Percentiles rank a stretch among this genome's conserved stretches.
These are phyloP conservation scores for Auricularia cornea DNA, from an alignment of 768 basidiomycete species.

Conservation along the genomic window DNA sequence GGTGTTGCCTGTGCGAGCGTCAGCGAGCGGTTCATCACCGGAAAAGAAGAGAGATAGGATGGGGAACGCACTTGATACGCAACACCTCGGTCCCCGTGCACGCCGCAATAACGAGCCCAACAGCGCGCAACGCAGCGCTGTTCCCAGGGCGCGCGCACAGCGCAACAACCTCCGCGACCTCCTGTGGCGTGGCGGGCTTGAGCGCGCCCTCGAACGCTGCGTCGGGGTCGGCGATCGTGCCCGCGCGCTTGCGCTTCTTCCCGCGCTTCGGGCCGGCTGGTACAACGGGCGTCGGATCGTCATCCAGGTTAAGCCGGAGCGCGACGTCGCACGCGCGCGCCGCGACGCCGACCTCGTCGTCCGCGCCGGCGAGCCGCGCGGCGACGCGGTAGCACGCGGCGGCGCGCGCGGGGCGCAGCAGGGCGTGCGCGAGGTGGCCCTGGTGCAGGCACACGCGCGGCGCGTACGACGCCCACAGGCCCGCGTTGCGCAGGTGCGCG, in stretches of 20 bases:
- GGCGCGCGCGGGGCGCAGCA: slow-evolving; percentile 46
- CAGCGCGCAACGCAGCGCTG: slow-evolving; percentile 46
- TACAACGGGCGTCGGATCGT: slow-evolving; percentile 6
- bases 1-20: slow-evolving; percentile 36
- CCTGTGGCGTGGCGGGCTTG: slow-evolving; percentile 13
- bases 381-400: slow-evolving; percentile 56
- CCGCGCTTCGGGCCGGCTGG: not conserved
- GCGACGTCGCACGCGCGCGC: slow-evolving; percentile 46
- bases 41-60: slow-evolving; percentile 5
- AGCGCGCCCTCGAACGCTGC: slow-evolving; percentile 16
- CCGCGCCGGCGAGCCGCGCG: slow-evolving; percentile 32
- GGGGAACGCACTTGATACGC: slow-evolving; percentile 46
- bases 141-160: slow-evolving; percentile 34
- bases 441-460: slow-evolving; percentile 59
- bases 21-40: slow-evolving; percentile 14
- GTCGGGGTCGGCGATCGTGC: slow-evolving; percentile 12
- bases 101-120: slow-evolving; percentile 48
- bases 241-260: not conserved
- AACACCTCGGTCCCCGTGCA: slow-evolving; percentile 44
- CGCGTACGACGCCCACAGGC: slow-evolving; percentile 48
- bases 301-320: slow-evolving; percentile 27
- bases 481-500: slow-evolving; percentile 51
- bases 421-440: slow-evolving; percentile 66
- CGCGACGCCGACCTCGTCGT: slow-evolving; percentile 22
- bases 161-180: slow-evolving; percentile 13